Conservation (phyloP, 352 stramenopile genomes). For the Phytopythium oedochilum region DNA sequence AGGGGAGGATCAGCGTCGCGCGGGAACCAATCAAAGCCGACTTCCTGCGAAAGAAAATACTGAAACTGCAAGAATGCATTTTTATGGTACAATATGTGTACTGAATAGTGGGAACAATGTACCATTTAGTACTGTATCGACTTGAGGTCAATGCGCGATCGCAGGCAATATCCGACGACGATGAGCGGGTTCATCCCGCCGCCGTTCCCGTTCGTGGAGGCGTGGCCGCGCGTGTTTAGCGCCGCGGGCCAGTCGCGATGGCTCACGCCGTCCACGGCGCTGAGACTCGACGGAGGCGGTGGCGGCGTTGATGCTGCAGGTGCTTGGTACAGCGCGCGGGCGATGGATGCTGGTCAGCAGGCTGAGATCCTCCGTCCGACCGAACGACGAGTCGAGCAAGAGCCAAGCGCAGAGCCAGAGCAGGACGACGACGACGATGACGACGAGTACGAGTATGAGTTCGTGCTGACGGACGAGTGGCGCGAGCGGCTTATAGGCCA, state of each 20-base stretch:
- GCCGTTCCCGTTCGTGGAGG: conserved; percentile 75
- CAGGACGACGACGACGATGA: conserved; percentile 16
- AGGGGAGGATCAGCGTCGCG: background rate
- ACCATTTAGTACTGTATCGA: too few species aligned
- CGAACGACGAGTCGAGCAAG: background rate
- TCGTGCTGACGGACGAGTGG: conserved; percentile 74
- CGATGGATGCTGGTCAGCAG: background rate
- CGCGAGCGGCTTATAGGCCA: conserved; percentile 29
- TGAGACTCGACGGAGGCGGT: background rate
- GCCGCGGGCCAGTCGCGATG: conserved; percentile 28
- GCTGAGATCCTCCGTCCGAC: too few species aligned
- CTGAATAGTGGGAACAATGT: too few species aligned
- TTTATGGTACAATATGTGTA: background rate
- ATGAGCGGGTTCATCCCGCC: conserved; percentile 56
- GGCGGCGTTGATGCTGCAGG: background rate
- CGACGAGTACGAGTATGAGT: conserved; percentile 65
- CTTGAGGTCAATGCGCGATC: too few species aligned
- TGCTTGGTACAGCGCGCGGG: background rate
- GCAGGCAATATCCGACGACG: too few species aligned
- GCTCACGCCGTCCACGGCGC: conserved; percentile 36
- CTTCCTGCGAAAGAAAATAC: background rate
- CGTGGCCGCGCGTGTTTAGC: conserved; percentile 48
- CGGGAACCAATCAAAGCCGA: background rate
- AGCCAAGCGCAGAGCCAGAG: background rate
- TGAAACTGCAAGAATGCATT: background rate